Evolutionary conservation across 164 flowering plant species (phyloP), one percentile per base, ranked within the genome.

Genomic region (Vitis rupestris): DNA sequence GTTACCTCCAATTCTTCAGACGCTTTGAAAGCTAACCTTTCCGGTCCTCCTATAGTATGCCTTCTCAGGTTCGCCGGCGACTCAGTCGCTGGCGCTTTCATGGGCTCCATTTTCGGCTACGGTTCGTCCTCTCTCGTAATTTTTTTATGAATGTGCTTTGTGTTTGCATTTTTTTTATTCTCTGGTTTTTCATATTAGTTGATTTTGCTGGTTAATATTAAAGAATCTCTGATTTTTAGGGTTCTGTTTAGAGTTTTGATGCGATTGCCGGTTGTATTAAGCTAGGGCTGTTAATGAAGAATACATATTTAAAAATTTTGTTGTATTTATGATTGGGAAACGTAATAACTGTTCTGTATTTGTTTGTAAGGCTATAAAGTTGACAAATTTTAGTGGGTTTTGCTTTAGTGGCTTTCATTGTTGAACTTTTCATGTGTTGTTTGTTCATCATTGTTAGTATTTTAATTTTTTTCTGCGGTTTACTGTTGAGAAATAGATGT

Each of bases 101-200:
- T 90, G 92, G 99, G 99, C 72, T 90, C 97, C 64, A 74, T 96
- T 71, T 89, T 89, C 65, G 99, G 99, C 60, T 93, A 84, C 63
- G 99, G 99, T 92, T 14, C 16, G 29, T 8, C n/a, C 67, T 67
- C 63, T 31, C 62, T 69, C 64, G 9, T 54, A 15, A 44, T 13
- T 50, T 50, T 15, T 62, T 61, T 15, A 19, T 52, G 5, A 10
- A 51, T 31, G 15, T 47, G 55, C 37, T 12, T 37, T 17, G 3
- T 14, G 15, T 47, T 4, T 47, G 9, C 17, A 9, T 11, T 19
- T 23, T 14, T 51, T 48, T 37, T 37, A 23, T 37, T 3, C 7
- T 3, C 4, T 37, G 44, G 4, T 37, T 37, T 37, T 3, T 37
- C 44, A 37, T 37, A 37, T 17, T 61, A 13, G 37, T 61, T 55